phyloP scores from a whole-genome alignment of 768 basidiomycete genomes.

The Leccinum aurantiacum region DNA sequence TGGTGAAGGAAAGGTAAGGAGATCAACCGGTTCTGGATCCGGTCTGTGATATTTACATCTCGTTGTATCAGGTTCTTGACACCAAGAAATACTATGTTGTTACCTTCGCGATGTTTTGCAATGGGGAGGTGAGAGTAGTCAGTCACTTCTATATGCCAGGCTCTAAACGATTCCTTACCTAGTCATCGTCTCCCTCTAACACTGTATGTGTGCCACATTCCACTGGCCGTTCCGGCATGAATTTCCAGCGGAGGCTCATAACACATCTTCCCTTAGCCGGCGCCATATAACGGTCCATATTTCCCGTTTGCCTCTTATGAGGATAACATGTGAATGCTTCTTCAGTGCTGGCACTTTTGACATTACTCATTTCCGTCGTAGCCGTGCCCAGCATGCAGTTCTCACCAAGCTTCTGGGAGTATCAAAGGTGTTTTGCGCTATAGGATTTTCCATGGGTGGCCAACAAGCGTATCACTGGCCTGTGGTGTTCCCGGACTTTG shows the following conservation, averaged over 20 bases:
- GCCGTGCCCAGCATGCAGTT: constrained; percentile 55
- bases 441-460: constrained; percentile 63
- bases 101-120: constrained; percentile 57
- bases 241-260: not conserved
- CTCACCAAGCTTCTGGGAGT: constrained; percentile 35
- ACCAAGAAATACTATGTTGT: constrained; percentile 53
- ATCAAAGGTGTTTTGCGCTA: constrained; percentile 20
- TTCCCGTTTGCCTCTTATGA: constrained; percentile 57
- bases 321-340: constrained; percentile 49
- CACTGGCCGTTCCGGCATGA: not conserved
- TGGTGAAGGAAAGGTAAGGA: constrained; percentile 48
- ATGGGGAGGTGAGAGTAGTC: constrained; percentile 48
- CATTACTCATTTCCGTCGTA: constrained; percentile 17
- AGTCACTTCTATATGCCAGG: not conserved
- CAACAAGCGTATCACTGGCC: constrained; percentile 62
- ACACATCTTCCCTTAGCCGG: constrained; percentile 35
- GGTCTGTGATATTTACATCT: not conserved
- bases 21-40: not conserved
- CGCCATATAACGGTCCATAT: constrained; percentile 59
- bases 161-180: not conserved
- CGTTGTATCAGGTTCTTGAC: constrained; percentile 42
- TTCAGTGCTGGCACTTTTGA: not conserved
- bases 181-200: constrained; percentile 66
- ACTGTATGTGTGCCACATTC: constrained; percentile 25
- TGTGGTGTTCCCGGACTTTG: constrained; percentile 55